Base-by-base conservation (phyloP, 1,139 yeast genomes). In the Geotrichum reessii region DNA sequence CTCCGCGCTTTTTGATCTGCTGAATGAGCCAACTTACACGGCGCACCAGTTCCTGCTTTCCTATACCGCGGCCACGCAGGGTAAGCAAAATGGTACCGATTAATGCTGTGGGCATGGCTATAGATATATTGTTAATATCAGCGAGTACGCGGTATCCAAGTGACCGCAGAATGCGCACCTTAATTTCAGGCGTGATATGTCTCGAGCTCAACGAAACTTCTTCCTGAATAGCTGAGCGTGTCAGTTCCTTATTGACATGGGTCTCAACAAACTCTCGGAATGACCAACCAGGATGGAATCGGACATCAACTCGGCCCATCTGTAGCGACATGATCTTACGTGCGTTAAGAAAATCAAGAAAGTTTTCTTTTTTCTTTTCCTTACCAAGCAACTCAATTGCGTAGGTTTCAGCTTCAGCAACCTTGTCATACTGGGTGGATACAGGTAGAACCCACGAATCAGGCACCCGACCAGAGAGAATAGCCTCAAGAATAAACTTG, bases 341-440 rank as follows among this genome's bases (percentile, higher is more conserved):
- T 1, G 77, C 70, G 48, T 71, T 71, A 57, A 76, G 57, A 59
- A 76, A 75, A 25, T 71, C 69, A 57, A 66, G 62, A 28, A 76
- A 64, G 24, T 70, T 70, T 63, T 76, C 79, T 57, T 69, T 70
- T 55, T 77, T 77, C 68, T 84, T 84, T 65, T 83, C 87, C 58
- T 76, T 75, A 21, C 88, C 88, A 60, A 81, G 75, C 60, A 84
- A 74, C 67, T 84, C 88, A 51, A 80, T 78, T 55, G 83, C 80
- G 66, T 83, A 84, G 3, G 84, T 80, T 65, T 83, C 86, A 7
- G 85, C 81, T 67, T 84, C 88, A 57, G 83, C 82, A n/a, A 83
- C 83, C 63, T 85, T 77, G 70, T 84, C 88, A 66, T 84, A 84
- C 58, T 84, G 83, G 24, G 85, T 81, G 22, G 85, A 76, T 3